These are phyloP conservation scores for Patellifolia procumbens DNA, from an alignment of 179 eudicot species.

Conservation along the genomic window DNA sequence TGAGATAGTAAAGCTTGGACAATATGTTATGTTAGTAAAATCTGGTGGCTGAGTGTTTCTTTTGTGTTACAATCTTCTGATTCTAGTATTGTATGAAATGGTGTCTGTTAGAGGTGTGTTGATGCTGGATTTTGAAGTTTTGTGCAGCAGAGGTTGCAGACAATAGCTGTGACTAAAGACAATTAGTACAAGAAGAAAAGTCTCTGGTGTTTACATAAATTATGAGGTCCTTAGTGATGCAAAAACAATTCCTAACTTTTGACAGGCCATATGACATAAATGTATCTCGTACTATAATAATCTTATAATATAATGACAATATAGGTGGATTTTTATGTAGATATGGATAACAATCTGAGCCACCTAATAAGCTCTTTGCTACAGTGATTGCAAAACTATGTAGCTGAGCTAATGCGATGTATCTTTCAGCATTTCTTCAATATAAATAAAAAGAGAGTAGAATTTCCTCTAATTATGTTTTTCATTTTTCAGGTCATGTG, in stretches of 20 bases:
- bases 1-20: no score
- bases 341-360: background rate
- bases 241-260: background rate
- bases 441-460: no score
- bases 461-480: background rate
- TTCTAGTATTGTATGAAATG: no score
- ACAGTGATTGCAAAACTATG: background rate
- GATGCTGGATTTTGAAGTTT: no score
- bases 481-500: slow-evolving; percentile 57
- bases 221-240: background rate
- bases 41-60: no score
- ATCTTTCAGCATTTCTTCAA: background rate
- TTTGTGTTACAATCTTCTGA: no score
- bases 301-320: background rate
- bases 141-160: no score
- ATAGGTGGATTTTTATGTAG: background rate
- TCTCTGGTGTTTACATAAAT: background rate
- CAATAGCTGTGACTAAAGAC: no score
- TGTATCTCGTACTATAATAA: background rate
- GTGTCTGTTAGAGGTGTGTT: no score
- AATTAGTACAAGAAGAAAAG: background rate
- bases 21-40: no score
- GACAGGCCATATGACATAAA: background rate
- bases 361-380: background rate
- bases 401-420: background rate